Base-by-base conservation (phyloP, 352 stramenopile genomes). In the Pythium vanterpoolii region DNA sequence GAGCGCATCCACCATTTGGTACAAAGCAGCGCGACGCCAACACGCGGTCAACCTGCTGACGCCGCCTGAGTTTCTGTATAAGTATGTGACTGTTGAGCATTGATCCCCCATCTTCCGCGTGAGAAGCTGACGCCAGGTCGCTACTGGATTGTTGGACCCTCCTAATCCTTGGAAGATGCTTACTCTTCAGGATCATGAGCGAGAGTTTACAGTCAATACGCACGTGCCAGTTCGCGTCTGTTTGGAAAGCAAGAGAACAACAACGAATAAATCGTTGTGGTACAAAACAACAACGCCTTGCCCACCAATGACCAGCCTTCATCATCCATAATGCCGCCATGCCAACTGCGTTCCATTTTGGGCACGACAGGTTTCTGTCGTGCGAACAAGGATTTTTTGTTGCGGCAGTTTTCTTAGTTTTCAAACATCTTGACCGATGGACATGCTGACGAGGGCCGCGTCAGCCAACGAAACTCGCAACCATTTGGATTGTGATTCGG, bases 121-220 rank as follows among this genome's bases (percentile, higher is more conserved):
- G n/a, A n/a, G n/a, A n/a, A n/a, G n/a, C n/a, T 53, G 42, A 42
- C 46, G 46, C 30, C 46, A 53, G 46, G 14, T 26, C 8, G 28
- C n/a, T 33, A 56, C 48, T 56, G 48, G 48, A 56, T 56, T 56
- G 19, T 39, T 56, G 42, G 42, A 48, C 48, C 19, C n/a, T 14
- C 45, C 18, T 33, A 56, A 14, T 30, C 19, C n/a, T n/a, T n/a
- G n/a, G n/a, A n/a, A n/a, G n/a, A n/a, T n/a, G n/a, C n/a, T n/a
- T n/a, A n/a, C n/a, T n/a, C n/a, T n/a, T n/a, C n/a, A n/a, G n/a
- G n/a, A n/a, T n/a, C n/a, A n/a, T n/a, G n/a, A n/a, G n/a, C n/a
- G n/a, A n/a, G n/a, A n/a, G n/a, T n/a, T n/a, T n/a, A n/a, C n/a
- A n/a, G n/a, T n/a, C n/a, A n/a, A 45, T 45, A 19, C 39, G n/a